A percentile compares a stretch with the other conserved stretches of the same genome.
These are phyloP conservation scores for Aspergillus sclerotiicarbonarius DNA, from an alignment of 495 filamentous ascomycete species.

Conservation along the genomic window DNA sequence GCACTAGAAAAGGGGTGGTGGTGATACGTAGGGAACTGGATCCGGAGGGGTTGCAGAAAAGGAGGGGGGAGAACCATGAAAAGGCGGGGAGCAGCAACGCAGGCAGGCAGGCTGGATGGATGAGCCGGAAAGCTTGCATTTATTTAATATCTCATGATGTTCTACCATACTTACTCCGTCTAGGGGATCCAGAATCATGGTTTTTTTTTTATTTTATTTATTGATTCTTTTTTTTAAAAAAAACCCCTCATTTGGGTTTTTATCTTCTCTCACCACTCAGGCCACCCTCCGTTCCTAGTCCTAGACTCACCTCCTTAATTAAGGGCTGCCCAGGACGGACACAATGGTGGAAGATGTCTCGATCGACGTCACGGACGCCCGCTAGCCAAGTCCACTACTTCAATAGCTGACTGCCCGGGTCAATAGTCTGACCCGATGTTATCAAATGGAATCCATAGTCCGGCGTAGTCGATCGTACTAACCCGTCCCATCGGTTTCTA, in stretches of 20 bases:
- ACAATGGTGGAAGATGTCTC: not conserved
- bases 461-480: not conserved
- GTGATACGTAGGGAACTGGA: conserved; percentile 13
- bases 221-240: no score
- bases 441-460: not conserved
- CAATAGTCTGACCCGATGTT: conserved; percentile 15
- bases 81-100: conserved; percentile 15
- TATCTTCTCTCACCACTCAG: not conserved
- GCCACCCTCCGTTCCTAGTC: not conserved
- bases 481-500: not conserved
- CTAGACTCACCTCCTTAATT: conserved; percentile 2
- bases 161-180: not conserved
- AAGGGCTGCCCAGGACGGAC: not conserved
- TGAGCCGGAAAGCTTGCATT: not conserved
- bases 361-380: conserved; percentile 15
- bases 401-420: conserved; percentile 18
- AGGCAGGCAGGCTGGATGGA: not conserved
- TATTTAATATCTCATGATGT: not conserved
- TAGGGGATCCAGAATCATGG: not conserved
- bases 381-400: conserved; percentile 9
- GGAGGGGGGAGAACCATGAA: conserved; percentile 1
- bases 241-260: not conserved
- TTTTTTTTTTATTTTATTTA: no score
- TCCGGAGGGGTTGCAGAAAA: conserved; percentile 16
- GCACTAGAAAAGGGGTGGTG: conserved; percentile 12